Conservation (phyloP, 1,284 basidiomycete species). For the Fomes fomentarius region DNA sequence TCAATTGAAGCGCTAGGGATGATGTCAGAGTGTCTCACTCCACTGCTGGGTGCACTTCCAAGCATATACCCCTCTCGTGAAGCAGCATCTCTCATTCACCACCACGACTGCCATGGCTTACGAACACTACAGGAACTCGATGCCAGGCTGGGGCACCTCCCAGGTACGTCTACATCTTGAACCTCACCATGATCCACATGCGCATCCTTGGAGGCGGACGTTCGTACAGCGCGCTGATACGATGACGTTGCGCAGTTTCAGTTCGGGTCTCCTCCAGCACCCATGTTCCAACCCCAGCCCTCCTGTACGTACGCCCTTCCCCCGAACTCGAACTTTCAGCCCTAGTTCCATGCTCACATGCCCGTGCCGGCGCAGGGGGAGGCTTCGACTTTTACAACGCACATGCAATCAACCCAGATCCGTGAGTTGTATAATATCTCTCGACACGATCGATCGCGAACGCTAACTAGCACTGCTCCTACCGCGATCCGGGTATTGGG, state of each 20-base stretch:
- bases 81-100: neutral
- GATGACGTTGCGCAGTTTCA: conserved; percentile 42
- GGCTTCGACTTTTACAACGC: conserved; percentile 65
- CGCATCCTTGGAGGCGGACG: neutral
- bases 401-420: conserved; percentile 55
- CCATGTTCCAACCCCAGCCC: conserved; percentile 60
- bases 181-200: neutral
- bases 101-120: conserved; percentile 19
- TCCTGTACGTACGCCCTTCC: conserved; percentile 44
- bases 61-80: no score
- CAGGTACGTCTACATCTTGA: conserved; percentile 19
- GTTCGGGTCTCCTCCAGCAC: conserved; percentile 55
- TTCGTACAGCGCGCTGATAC: neutral
- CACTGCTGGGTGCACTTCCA: no score
- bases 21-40: no score
- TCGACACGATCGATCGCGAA: no score
- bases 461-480: no score
- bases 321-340: no score
- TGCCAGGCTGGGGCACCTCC: conserved; percentile 29
- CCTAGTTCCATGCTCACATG: conserved; percentile 7
- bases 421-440: conserved; percentile 45
- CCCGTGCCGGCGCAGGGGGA: conserved; percentile 48
- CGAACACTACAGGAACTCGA: conserved; percentile 25
- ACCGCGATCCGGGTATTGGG: no score
- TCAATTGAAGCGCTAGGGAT: no score